phyloP scores from a whole-genome alignment of 768 basidiomycete species.

The Pleurotus salmoneostramineus region DNA sequence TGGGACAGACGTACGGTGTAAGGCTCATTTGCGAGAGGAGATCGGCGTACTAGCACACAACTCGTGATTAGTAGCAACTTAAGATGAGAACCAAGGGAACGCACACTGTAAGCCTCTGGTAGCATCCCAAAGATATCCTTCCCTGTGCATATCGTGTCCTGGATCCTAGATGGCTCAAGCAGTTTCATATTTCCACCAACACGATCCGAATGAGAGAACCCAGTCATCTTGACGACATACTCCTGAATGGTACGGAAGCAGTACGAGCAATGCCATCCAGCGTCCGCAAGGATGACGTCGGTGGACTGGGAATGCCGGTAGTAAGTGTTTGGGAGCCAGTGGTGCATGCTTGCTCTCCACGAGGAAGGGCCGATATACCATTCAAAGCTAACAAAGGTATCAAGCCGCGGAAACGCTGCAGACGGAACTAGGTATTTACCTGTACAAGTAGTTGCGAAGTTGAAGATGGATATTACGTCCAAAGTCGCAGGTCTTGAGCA shows the following conservation, averaged over 20 bases:
- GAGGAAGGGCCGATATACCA: conserved; percentile 51
- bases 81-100: conserved; percentile 13
- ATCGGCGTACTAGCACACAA: conserved; percentile 40
- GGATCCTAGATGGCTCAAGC: conserved; percentile 48
- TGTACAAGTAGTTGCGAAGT: conserved; percentile 58
- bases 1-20: conserved; percentile 37
- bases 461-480: conserved; percentile 54
- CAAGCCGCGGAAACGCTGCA: not conserved
- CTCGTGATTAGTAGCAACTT: not conserved
- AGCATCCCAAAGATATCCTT: conserved; percentile 65
- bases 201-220: conserved; percentile 61
- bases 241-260: conserved; percentile 60
- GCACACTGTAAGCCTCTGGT: conserved; percentile 55
- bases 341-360: conserved; percentile 54
- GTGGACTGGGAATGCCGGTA: conserved; percentile 49
- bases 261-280: conserved; percentile 71
- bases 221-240: conserved; percentile 55
- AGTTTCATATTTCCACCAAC: conserved; percentile 44
- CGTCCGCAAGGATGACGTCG: conserved; percentile 48
- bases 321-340: conserved; percentile 35
- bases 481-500: conserved; percentile 52
- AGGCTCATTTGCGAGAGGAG: conserved; percentile 49
- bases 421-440: conserved; percentile 24
- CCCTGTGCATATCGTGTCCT: conserved; percentile 53
- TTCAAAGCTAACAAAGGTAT: conserved; percentile 36